phyloP scores from a whole-genome alignment of 1,284 basidiomycete species.

The Ceratobasidium sp. region DNA sequence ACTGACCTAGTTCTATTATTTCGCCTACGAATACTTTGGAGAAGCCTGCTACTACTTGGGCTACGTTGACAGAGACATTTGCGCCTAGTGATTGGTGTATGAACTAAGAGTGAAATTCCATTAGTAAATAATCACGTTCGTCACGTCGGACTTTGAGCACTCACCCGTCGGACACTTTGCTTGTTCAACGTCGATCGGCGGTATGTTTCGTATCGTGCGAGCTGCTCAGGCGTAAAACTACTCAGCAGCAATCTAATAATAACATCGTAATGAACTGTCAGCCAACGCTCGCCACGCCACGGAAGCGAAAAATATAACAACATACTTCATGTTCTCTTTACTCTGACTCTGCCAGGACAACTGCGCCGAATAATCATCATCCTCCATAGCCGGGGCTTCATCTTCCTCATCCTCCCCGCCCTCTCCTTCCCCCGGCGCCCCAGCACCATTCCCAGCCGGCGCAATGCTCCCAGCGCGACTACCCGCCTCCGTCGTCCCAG shows the following conservation, averaged over 20 bases:
- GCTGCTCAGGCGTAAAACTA: conserved; percentile 85
- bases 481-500: conserved; percentile 21
- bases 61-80: conserved; percentile 87
- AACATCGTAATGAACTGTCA: not conserved
- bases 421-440: conserved; percentile 56
- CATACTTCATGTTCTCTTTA: conserved; percentile 84
- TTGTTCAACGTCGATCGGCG: conserved; percentile 86
- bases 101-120: not conserved
- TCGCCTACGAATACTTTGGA: conserved; percentile 94
- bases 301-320: conserved; percentile 34
- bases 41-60: conserved; percentile 90
- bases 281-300: conserved; percentile 19
- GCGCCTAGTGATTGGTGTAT: conserved; percentile 82
- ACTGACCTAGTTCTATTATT: conserved; percentile 86
- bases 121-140: not conserved
- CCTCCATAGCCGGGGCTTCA: conserved; percentile 82
- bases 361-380: conserved; percentile 86
- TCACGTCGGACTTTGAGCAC: conserved; percentile 46
- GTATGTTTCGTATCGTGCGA: conserved; percentile 90
- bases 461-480: conserved; percentile 42
- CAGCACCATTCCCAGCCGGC: not conserved
- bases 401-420: conserved; percentile 72
- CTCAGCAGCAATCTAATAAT: conserved; percentile 83
- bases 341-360: conserved; percentile 83
- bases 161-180: conserved; percentile 82